phyloP scores from a whole-genome alignment of 306 rosid species.

The Lupinus albus region DNA sequence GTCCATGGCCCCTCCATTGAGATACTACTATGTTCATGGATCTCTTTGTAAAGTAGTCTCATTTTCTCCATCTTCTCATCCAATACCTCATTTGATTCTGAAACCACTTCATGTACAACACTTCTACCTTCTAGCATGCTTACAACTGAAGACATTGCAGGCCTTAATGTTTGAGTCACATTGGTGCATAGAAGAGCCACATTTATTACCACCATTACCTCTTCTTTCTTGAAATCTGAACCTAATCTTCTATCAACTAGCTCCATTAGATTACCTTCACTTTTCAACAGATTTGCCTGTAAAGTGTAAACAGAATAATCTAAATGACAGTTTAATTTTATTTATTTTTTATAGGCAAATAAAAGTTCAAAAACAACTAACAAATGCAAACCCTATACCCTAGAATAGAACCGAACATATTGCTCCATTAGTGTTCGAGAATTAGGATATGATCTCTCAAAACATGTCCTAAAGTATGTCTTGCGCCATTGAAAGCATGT shows the following conservation, averaged over 20 bases:
- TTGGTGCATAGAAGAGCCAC: conserved; percentile 47
- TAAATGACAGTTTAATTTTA: no score
- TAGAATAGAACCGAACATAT: no score
- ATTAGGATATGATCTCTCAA: no score
- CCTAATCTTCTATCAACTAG: conserved; percentile 44
- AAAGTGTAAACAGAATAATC: no score
- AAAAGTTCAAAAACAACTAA: no score
- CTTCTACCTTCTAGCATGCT: conserved; percentile 48
- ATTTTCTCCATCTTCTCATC: conserved; percentile 37
- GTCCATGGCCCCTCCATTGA: conserved; percentile 37
- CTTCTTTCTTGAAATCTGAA: conserved; percentile 34
- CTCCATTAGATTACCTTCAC: conserved; percentile 39
- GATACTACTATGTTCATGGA: neutral
- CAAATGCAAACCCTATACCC: no score
- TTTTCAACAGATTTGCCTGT: conserved; percentile 42
- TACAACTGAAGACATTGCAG: conserved; percentile 44
- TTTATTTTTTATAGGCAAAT: no score
- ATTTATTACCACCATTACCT: conserved; percentile 39
- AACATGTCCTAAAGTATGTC: no score
- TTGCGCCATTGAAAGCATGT: no score
- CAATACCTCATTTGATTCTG: conserved; percentile 34
- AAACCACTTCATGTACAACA: conserved; percentile 13
- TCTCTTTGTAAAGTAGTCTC: neutral
- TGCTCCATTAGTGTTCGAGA: no score
- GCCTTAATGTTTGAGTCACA: conserved; percentile 38